Conservation (phyloP, 192 early-diverging fungal genomes). For the Coemansia sp. region DNA sequence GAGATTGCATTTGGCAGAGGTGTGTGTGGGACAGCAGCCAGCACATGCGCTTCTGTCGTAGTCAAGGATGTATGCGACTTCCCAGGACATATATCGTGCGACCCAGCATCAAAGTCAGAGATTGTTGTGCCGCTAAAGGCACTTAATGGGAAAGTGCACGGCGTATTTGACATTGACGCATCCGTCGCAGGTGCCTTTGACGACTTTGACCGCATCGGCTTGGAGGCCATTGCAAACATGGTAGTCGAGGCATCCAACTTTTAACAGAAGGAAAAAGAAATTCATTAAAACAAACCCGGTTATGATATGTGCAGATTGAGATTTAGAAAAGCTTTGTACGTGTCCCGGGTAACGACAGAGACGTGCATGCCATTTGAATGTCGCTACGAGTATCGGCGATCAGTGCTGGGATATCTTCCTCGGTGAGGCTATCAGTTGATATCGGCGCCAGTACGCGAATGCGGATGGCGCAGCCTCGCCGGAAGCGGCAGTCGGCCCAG, state of each 20-base stretch:
- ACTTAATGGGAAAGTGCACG: slow-evolving; percentile 54
- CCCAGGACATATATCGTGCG: slow-evolving; percentile 90
- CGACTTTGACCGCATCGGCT: slow-evolving; percentile 62
- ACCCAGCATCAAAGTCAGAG: slow-evolving; percentile 79
- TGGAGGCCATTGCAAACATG: slow-evolving; percentile 64
- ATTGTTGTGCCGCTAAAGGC: slow-evolving; percentile 76
- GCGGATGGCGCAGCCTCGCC: slow-evolving; percentile 43
- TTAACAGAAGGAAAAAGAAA: not conserved
- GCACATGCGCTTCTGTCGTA: slow-evolving; percentile 55
- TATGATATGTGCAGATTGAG: not conserved
- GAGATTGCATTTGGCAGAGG: slow-evolving; percentile 78
- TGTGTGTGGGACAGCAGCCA: slow-evolving; percentile 86
- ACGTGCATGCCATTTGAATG: slow-evolving; percentile 40
- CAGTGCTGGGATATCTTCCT: slow-evolving; percentile 50
- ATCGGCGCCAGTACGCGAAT: slow-evolving; percentile 51
- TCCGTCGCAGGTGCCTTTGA: slow-evolving; percentile 64
- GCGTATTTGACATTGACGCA: slow-evolving; percentile 73
- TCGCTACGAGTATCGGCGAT: slow-evolving; percentile 36
- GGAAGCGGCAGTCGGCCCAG: slow-evolving; percentile 34
- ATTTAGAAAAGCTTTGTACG: not conserved
- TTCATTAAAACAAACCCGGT: not conserved
- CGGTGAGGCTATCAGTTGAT: slow-evolving; percentile 37
- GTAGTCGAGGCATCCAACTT: slow-evolving; percentile 56
- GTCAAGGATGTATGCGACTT: slow-evolving; percentile 81
- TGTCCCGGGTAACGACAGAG: slow-evolving; percentile 12